Base-by-base conservation (phyloP, 2,329 filamentous ascomycete genomes). In the Xylariaceae sp. region DNA sequence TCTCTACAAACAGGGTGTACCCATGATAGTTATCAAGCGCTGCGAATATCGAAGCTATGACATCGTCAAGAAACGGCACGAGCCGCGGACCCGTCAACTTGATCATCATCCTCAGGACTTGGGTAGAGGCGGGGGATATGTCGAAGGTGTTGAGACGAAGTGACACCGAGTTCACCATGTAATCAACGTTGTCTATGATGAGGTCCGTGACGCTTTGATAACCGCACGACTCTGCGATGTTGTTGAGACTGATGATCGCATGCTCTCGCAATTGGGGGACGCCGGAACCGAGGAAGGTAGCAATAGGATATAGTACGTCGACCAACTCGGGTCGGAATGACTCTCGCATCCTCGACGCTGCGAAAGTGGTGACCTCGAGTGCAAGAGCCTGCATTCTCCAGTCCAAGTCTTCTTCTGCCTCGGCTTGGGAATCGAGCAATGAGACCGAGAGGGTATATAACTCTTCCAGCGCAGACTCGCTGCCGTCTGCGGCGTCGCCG, bases 11-110 rank as follows among this genome's bases (percentile, higher is more conserved):
- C 13, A 74, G 66, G 1, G 88, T 81, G 59, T 98, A 97, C 2
- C 92, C 92, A 54, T 98, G 92, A 53, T 92, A 98, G 54, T 88
- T 86, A 50, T 96, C 88, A n/a, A 98, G 67, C 0, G 89, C 88
- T 0, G 85, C 84, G 59, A 98, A 97, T 27, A 98, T 88, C 1
- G 87, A 90, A 4, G 82, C 84, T 3, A 97, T 81, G 1, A 95
- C 78, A 56, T 98, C 92, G 55, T 97, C 90, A 2, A 98, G 69
- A 56, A 89, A 96, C 0, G 89, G 88, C 9, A 98, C 71, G 15
- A 98, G 62, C 6, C 73, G 73, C 1, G 88, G 81, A 0, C 92
- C 92, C 13, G 88, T 87, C 11, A 98, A 73, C 17, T 78, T 81
- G 44, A 97, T 81, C 85, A 97, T 94, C 89, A 98, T 96, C 5